Percentiles rank a stretch among this genome's conserved stretches.
These are phyloP conservation scores for Cytauxzoon felis DNA, from an alignment of 169 alveolate genomes.

Conservation along the genomic window DNA sequence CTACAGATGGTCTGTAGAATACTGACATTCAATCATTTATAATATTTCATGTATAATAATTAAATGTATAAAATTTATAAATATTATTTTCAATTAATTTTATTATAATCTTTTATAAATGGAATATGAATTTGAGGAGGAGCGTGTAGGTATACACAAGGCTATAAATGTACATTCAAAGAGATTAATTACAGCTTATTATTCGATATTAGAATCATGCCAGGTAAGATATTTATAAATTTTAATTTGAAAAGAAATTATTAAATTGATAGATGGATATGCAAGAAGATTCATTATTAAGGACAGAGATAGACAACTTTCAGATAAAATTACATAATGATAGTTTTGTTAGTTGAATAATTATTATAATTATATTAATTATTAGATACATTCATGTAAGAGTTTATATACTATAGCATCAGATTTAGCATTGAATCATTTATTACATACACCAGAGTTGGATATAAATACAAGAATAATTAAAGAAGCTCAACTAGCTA, in stretches of 20 bases:
- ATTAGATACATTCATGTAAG: conserved; percentile 52
- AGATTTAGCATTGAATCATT: conserved; percentile 27
- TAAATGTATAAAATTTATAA: too few relatives aligned
- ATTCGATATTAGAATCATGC: conserved; percentile 46
- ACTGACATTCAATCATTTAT: too few relatives aligned
- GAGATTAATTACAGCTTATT: conserved; percentile 52
- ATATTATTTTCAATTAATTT: too few relatives aligned
- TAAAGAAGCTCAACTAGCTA: background rate
- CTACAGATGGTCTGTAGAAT: too few relatives aligned
- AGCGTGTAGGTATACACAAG: conserved; percentile 54
- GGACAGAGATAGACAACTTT: conserved; percentile 62
- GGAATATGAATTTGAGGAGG: conserved; percentile 56
- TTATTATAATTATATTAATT: background rate
- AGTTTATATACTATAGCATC: conserved; percentile 50
- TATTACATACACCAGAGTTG: conserved; percentile 37
- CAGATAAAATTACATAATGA: conserved; percentile 59
- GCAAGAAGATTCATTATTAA: conserved; percentile 27
- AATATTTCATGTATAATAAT: too few relatives aligned
- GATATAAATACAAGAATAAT: background rate
- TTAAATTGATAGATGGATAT: conserved; percentile 28
- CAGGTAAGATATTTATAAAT: conserved; percentile 21
- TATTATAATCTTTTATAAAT: conserved; percentile 1
- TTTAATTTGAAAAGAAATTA: background rate
- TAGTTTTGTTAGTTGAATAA: conserved; percentile 29
- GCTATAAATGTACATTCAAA: conserved; percentile 45